Percentiles rank a stretch among this genome's conserved stretches.
Evolutionary conservation across 495 filamentous ascomycete species (phyloP).

Genomic region (Talaromyces wortmannii): DNA sequence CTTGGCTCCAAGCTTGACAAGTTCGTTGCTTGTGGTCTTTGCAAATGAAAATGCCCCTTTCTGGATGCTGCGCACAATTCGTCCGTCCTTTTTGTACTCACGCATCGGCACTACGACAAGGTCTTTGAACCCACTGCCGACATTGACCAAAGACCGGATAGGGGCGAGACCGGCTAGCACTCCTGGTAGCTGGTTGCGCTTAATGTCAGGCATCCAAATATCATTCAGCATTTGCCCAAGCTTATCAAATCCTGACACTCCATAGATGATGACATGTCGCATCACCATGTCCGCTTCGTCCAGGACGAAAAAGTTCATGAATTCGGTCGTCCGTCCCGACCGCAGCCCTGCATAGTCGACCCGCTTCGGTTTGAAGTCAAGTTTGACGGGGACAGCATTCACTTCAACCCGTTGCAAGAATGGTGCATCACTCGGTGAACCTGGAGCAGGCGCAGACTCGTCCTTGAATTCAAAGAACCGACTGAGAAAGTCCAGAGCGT

Average conservation of each 20-base stretch:
- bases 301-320: conserved; percentile 97
- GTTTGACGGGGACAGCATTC: conserved; percentile 68
- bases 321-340: conserved; percentile 97
- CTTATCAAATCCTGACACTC: conserved; percentile 81
- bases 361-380: conserved; percentile 97
- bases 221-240: conserved; percentile 85
- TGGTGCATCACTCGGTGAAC: conserved; percentile 59
- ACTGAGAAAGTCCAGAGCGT: conserved; percentile 94
- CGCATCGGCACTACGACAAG: conserved; percentile 82
- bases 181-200: conserved; percentile 78
- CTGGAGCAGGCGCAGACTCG: conserved; percentile 48
- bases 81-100: conserved; percentile 91
- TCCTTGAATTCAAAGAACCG: conserved; percentile 98
- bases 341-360: conserved; percentile 91
- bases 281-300: conserved; percentile 84
- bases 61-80: conserved; percentile 82
- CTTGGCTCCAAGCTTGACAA: conserved; percentile 90
- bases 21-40: conserved; percentile 84
- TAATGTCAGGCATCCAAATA: conserved; percentile 96
- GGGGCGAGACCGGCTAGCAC: conserved; percentile 87
- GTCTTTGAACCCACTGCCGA: conserved; percentile 78
- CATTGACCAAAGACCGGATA: conserved; percentile 81
- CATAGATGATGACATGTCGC: conserved; percentile 85
- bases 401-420: conserved; percentile 91
- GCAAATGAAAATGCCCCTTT: conserved; percentile 87